phyloP scores from a whole-genome alignment of 2,329 filamentous ascomycete genomes.

The Diaporthe citriasiana region DNA sequence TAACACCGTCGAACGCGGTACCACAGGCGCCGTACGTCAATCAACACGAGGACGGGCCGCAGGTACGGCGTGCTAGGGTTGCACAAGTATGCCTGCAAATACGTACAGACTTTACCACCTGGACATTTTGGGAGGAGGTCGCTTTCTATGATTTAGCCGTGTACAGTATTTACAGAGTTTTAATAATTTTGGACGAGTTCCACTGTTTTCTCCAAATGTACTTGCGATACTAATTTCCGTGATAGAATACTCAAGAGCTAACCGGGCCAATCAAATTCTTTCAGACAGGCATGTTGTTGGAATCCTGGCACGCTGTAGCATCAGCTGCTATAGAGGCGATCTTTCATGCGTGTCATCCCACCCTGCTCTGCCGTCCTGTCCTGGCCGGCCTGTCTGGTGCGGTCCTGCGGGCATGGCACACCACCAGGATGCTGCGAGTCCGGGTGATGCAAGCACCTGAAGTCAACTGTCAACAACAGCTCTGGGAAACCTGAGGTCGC shows the following conservation, averaged over 20 bases:
- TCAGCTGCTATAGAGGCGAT: background rate
- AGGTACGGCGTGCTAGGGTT: constrained; percentile 3
- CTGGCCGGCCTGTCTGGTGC: background rate
- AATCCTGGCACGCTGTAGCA: background rate
- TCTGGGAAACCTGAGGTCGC: background rate
- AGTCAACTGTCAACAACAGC: background rate
- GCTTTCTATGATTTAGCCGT: background rate
- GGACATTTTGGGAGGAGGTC: background rate
- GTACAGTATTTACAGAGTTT: background rate
- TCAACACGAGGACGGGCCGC: constrained; percentile 10
- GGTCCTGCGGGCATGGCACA: background rate
- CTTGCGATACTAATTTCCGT: background rate
- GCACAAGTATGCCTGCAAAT: constrained; percentile 6
- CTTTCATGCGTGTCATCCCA: constrained; percentile 19
- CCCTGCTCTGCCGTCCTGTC: background rate
- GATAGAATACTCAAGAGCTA: background rate
- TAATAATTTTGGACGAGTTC: background rate
- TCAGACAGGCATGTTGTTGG: background rate
- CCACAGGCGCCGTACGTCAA: constrained; percentile 5
- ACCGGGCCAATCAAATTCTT: constrained; percentile 4
- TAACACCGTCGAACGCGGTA: background rate
- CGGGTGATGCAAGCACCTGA: too few relatives aligned
- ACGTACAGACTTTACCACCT: background rate
- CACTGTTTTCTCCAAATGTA: background rate
- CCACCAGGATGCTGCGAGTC: too few relatives aligned